Base-by-base conservation (phyloP, 768 basidiomycete species). In the Mycena rebaudengoi region DNA sequence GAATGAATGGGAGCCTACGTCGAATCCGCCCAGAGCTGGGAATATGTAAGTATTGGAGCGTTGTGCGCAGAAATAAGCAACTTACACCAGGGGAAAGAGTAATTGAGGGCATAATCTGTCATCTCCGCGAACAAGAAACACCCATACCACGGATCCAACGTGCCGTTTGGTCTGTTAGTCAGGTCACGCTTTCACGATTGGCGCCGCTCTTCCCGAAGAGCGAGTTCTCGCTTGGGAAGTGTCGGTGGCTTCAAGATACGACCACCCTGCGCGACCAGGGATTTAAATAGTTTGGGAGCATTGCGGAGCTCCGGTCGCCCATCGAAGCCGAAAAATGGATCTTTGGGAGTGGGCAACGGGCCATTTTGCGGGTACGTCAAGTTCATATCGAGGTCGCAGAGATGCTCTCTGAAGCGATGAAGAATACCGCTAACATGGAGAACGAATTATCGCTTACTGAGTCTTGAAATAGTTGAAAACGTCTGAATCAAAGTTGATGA, bases 51-150 rank as follows among this genome's bases (percentile, higher is more conserved):
- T 20, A 20, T 14, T 7, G 26, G 10, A 4, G 18, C 1, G 29
- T 11, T 18, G 8, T 14, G 2, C 18, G 14, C 11, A 26, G 2
- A 26, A 29, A 4, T 5, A 13, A 29, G 26, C 30, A 3, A 58
- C 65, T 21, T 49, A 76, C 83, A 81, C 83, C 82, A 86, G 1
- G 91, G 91, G 72, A 82, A 87, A 0, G 91, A 89, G 69, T 82
- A 91, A 70, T 92, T 93, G 53, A 84, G 41, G 10, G 91, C 89
- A 66, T 91, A 92, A 73, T 92, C 90, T 21, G 89, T 64, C 74
- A 88, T 82, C 78, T 88, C 86, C 62, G 86, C 83, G 51, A 84
- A 82, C 13, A 91, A 70, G 60, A 86, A 79, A 74, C 91, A 92
- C 5, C 86, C 86, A 44, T 89, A 90, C 84, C 81, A 66, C 2